Base-by-base conservation (phyloP, 108 stramenopile genomes). In the Cyclotella kingstonii region DNA sequence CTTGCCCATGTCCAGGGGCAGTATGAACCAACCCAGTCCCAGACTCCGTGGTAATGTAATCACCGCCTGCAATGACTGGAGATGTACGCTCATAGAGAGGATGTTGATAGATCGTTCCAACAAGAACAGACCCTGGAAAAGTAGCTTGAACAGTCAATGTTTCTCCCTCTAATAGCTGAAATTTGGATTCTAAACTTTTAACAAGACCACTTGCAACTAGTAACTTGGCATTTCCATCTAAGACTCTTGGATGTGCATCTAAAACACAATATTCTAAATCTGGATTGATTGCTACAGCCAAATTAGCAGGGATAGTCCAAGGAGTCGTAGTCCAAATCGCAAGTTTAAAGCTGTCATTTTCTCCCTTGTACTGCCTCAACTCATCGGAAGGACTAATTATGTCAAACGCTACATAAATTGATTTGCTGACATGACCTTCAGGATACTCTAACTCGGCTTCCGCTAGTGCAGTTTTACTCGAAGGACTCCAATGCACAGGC, bases 1-100 rank as follows among this genome's bases (percentile, higher is more conserved):
- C 98, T 65, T 95, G 93, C 59, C 98, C 98, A 67, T 99, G 98
- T 0, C 97, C 97, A 10, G 98, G 98, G 2, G 98, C 98, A 22
- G 98, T 99, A 70, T 99, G 98, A 10, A 99, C 98, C 22, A 99
- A 68, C 21, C 98, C 98, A 5, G 97, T 99, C 52, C 98, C 98
- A 22, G 92, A 87, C 52, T 99, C 98, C 11, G 95, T 89, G 11
- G 97, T 97, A 47, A 99, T 98, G 80, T 99, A 97, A 67, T 97
- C 96, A 3, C 97, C 98, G 14, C 97, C 95, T 2, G 88, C 85
- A 46, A 97, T 69, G 6, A 97, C 83, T 0, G 85, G 77, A 25
- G 93, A 91, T 25, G 52, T 79, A 29, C 93, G 82, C 17, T 87
- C 84, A 53, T 91, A 91, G 22, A 96, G 68, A n/a, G 95, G 89